phyloP scores from a whole-genome alignment of 2,329 filamentous ascomycete species.

The Stagonosporopsis vannaccii region DNA sequence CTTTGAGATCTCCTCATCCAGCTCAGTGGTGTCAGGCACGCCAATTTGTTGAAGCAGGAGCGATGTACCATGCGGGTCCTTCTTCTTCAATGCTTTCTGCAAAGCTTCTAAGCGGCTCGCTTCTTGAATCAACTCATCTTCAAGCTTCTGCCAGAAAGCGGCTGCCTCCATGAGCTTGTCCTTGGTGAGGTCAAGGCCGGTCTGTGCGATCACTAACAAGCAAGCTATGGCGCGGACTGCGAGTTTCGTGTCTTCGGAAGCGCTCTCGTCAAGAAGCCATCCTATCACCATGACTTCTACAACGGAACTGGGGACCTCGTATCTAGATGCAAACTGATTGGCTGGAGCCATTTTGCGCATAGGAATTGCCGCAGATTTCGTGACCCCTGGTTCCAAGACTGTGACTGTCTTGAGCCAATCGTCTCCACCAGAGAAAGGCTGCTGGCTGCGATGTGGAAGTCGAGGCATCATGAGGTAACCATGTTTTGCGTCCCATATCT shows the following conservation, averaged over 20 bases:
- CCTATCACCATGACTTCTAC: constrained; percentile 37
- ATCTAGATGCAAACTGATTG: not conserved
- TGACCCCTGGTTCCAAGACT: too few relatives aligned
- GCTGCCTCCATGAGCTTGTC: constrained; percentile 27
- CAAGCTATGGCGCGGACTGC: constrained; percentile 30
- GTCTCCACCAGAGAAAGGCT: not conserved
- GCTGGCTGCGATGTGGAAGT: not conserved
- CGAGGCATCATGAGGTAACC: constrained; percentile 24
- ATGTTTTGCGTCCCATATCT: constrained; percentile 32
- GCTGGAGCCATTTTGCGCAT: not conserved
- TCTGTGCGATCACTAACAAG: constrained; percentile 27
- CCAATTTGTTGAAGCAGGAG: constrained; percentile 34
- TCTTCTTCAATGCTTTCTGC: constrained; percentile 30
- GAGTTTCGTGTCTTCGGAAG: constrained; percentile 19
- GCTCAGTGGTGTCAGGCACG: constrained; percentile 28
- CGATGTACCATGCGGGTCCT: constrained; percentile 38
- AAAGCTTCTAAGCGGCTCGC: constrained; percentile 31
- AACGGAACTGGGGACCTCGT: constrained; percentile 24
- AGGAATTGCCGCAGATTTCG: not conserved
- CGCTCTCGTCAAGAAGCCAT: constrained; percentile 28
- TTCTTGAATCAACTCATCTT: constrained; percentile 35
- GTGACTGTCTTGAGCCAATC: not conserved
- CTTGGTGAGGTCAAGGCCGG: constrained; percentile 17
- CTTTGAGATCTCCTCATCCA: constrained; percentile 38
- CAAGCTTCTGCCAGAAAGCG: constrained; percentile 29